Base-by-base conservation (phyloP, 129 eudicot genomes). In the Pittosporum tobira region DNA sequence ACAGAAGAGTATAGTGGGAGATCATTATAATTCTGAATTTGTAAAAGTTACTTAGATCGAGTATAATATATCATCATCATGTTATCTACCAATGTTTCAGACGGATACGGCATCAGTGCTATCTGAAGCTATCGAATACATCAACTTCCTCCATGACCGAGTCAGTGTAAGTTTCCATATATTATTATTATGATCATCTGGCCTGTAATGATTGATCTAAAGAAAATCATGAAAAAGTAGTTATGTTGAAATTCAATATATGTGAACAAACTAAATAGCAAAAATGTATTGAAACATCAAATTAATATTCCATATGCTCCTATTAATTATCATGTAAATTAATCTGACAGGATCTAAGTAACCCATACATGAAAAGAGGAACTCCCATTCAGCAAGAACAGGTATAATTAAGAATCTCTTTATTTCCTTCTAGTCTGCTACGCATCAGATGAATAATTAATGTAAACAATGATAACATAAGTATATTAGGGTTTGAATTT, bases 101-200 rank as follows among this genome's bases (percentile, higher is more conserved):
- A 91, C 98, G 6, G 98, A 91, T 81, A 91, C 98, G 3, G 98
- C 98, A 43, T 91, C 98, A 42, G 98, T 91, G 67, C 91, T 91
- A 18, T 78, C 96, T 10, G 98, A 91, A 74, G 95, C 98, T 29
- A 81, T 87, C 52, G 90, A 76, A 31, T 91, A 87, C 75, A 87
- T 91, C 26, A 86, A 78, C 75, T 87, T 86, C 71, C 83, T 91
- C 69, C 98, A 91, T 71, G 90, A 91, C 66, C 98, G 83, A 91
- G 79, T 91, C 56, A 74, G 71, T 81, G 98, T 91, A 83, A 83
- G 96, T 81, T 40, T 42, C 22, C 42, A 36, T 57, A 2, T 34
- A 57, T 30, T 2, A 57, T 57, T 1, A 14, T n/a, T n/a, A 0
- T 3, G 19, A n/a, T 31, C n/a, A 55, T 0, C 34, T 50, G 10